A percentile compares a stretch with the other conserved stretches of the same genome.
Evolutionary conservation across 768 basidiomycete species (phyloP).

Genomic region (Thelephora aurantiotincta): DNA sequence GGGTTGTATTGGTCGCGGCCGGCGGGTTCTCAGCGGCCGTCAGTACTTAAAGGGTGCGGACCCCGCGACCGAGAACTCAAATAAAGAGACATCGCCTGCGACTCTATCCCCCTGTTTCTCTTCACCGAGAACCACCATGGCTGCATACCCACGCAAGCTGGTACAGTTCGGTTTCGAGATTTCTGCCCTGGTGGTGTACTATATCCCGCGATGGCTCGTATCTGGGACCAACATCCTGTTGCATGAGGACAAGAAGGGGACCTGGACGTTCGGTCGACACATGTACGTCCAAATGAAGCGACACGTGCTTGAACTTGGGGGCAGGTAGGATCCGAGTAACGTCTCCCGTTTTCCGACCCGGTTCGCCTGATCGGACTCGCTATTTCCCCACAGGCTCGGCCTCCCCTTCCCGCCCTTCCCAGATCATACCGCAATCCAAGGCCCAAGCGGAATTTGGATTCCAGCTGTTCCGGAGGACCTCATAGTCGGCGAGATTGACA

Average conservation of each 20-base stretch:
- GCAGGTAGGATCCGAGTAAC: too few species aligned
- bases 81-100: too few species aligned
- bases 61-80: too few species aligned
- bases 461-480: slow-evolving; percentile 17
- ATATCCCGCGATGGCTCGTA: background rate
- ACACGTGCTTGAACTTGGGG: too few species aligned
- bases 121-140: too few species aligned
- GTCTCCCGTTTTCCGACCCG: background rate
- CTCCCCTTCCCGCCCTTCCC: background rate
- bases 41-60: too few species aligned
- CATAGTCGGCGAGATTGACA: slow-evolving; percentile 17
- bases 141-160: background rate
- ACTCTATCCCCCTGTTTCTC: too few species aligned
- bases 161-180: background rate
- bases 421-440: slow-evolving; percentile 4
- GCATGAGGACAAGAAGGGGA: background rate
- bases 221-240: background rate
- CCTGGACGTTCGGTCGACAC: background rate
- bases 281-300: background rate
- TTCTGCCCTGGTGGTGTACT: background rate
- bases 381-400: background rate
- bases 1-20: too few species aligned
- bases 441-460: slow-evolving; percentile 17
- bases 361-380: background rate
- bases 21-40: too few species aligned